Evolutionary conservation across 2,329 filamentous ascomycete genomes (phyloP), one percentile per base, ranked within the genome.

Genomic region (Chaetomiaceae sp.): DNA sequence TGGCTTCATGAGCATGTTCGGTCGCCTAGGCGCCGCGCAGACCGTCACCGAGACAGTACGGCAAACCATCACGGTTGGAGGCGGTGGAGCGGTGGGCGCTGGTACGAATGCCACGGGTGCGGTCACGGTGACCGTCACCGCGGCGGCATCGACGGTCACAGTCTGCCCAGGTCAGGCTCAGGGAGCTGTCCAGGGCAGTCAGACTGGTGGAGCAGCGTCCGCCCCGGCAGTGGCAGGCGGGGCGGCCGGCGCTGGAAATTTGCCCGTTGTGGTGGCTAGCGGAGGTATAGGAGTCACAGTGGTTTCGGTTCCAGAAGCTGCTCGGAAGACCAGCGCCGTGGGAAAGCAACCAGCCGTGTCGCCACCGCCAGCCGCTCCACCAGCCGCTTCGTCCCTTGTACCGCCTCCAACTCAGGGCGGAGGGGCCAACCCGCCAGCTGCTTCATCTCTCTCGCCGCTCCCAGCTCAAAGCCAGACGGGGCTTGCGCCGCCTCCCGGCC

Each of bases 71-170:
- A 71, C 69, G 10, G 64, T 68, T n/a, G 60, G 58, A 8, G 64
- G 55, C 14, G 55, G 38, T 16, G 62, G 60, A 12, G 60, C 52
- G 16, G 63, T 51, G 1, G 55, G 45, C 10, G 60, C 50, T 17
- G 76, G 51, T 37, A 45, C 58, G 34, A 65, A 65, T 35, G 59
- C 60, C n/a, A 69, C 67, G 23, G 60, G 63, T 40, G 62, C 50
- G 12, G 48, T 55, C 14, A 69, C 68, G 19, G 60, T 70, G 19
- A 73, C 68, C 5, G 62, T 70, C 42, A 72, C 70, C 4, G 65
- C 67, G 17, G 55, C 66, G 13, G 61, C 61, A 8, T 57, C 56
- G 4, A 65, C 62, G 17, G 58, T 65, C 21, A 65, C 62, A 2
- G 55, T 65, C n/a, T 62, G 45, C 58, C 44, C 48, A 8, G 51